phyloP scores from a whole-genome alignment of 129 eudicot species.

The Heracleum sosnowskyi region DNA sequence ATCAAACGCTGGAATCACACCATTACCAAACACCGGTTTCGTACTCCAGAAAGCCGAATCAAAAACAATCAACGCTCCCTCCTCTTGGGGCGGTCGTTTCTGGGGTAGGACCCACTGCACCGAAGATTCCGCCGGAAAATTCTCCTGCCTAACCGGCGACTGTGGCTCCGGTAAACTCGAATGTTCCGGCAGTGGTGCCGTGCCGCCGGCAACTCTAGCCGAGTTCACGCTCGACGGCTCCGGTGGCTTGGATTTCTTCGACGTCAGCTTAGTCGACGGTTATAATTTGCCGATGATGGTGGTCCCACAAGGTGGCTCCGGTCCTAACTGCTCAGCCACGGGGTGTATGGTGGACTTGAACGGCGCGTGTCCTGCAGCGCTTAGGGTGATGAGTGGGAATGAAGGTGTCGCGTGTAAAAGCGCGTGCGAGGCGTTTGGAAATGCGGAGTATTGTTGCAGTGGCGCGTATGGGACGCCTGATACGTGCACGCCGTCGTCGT shows the following conservation, averaged over 20 bases:
- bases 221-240: constrained; percentile 75
- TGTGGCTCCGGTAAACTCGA: constrained; percentile 71
- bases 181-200: constrained; percentile 62
- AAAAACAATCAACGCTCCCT: constrained; percentile 30
- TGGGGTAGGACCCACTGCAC: constrained; percentile 80
- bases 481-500: constrained; percentile 61
- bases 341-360: constrained; percentile 75
- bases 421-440: constrained; percentile 85
- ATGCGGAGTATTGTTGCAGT: constrained; percentile 66
- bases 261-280: constrained; percentile 88
- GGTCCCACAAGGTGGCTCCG: constrained; percentile 65
- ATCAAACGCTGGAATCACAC: constrained; percentile 68
- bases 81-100: constrained; percentile 75
- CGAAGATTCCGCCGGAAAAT: constrained; percentile 49
- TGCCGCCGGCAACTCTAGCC: constrained; percentile 75
- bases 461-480: constrained; percentile 75
- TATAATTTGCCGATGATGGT: constrained; percentile 84
- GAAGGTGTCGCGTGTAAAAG: constrained; percentile 82
- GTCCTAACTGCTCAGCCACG: constrained; percentile 50
- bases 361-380: constrained; percentile 70
- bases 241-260: constrained; percentile 63
- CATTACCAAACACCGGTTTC: constrained; percentile 60
- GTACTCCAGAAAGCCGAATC: constrained; percentile 49
- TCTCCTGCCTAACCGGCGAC: constrained; percentile 74
- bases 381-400: constrained; percentile 44